Base-by-base conservation (phyloP, 352 stramenopile species). In the Blastocystis sp. region DNA sequence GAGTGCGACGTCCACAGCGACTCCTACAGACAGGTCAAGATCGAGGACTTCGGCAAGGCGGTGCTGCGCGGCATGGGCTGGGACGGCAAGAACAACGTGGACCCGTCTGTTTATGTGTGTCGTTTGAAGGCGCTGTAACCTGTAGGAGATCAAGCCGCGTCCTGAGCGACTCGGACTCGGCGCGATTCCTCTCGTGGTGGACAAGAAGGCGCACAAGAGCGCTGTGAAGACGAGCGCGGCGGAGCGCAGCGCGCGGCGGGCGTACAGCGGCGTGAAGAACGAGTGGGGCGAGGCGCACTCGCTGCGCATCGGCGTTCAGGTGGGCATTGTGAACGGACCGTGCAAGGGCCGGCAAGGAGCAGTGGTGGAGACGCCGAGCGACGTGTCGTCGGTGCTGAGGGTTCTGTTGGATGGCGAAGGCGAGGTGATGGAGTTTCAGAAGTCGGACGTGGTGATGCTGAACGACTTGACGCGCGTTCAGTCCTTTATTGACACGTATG, bases 31-130 rank as follows among this genome's bases (percentile, higher is more conserved):
- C 71, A 85, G 6, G 93, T 98, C 41, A 94, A 95, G 0, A 95
- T 99, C 67, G 92, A 95, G 62, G 95, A 98, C 71, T 99, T 98
- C 92, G 97, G 97, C 21, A 94, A 94, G 2, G 97, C 96, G 29
- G 92, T 98, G 91, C 92, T 99, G 10, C 93, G 96, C 21, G 97
- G 97, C 16, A 99, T 99, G 97, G 97, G 97, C 74, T 99, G 97
- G 97, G 96, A 91, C 10, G 96, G 96, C 51, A 91, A 94, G 29
- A 70, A 92, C 24, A 92, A 94, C 21, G 88, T 91, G 0, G 91
- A 94, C 51, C 85, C 55, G 31, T 78, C 63, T n/a, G 45, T 80
- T 37, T 88, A 90, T 9, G 39, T 67, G 92, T 26, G 89, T 88
- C 26, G 90, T 82, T 1, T 91, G 91, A n/a, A 2, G 91, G 92